phyloP scores from a whole-genome alignment of 495 filamentous ascomycete species.

The Trichocladium uniseriatum region DNA sequence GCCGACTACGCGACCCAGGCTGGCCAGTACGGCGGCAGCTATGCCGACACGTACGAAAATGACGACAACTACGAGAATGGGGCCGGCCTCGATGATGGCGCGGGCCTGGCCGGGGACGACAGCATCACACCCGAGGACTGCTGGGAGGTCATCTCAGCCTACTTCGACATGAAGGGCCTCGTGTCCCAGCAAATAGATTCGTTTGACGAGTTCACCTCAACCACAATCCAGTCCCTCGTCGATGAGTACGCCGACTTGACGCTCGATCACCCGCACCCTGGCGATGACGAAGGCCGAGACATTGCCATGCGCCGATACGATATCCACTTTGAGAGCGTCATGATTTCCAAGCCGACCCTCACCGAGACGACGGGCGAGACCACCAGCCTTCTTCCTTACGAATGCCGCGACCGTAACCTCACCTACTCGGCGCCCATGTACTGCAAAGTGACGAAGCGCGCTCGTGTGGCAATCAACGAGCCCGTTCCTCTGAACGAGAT shows the following conservation, averaged over 20 bases:
- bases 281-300: constrained; percentile 56
- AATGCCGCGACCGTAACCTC: constrained; percentile 86
- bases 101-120: constrained; percentile 71
- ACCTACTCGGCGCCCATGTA: constrained; percentile 91
- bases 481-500: constrained; percentile 52
- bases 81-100: constrained; percentile 63
- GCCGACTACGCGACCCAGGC: constrained; percentile 18
- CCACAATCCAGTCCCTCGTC: constrained; percentile 86
- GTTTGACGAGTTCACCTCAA: constrained; percentile 90
- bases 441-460: constrained; percentile 68
- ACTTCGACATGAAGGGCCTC: constrained; percentile 90
- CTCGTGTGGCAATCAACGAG: constrained; percentile 72
- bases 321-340: constrained; percentile 79
- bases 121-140: constrained; percentile 89
- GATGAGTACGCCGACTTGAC: constrained; percentile 80
- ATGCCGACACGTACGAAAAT: constrained; percentile 32
- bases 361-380: constrained; percentile 88
- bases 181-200: constrained; percentile 98
- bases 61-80: constrained; percentile 38
- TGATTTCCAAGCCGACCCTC: constrained; percentile 74
- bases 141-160: constrained; percentile 93
- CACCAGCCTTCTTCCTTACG: constrained; percentile 73
- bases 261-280: constrained; percentile 77
- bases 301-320: constrained; percentile 83
- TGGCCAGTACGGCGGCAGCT: constrained; percentile 15